Conservation (phyloP, 2,329 filamentous ascomycete genomes). For the Lachnellula cervina region DNA sequence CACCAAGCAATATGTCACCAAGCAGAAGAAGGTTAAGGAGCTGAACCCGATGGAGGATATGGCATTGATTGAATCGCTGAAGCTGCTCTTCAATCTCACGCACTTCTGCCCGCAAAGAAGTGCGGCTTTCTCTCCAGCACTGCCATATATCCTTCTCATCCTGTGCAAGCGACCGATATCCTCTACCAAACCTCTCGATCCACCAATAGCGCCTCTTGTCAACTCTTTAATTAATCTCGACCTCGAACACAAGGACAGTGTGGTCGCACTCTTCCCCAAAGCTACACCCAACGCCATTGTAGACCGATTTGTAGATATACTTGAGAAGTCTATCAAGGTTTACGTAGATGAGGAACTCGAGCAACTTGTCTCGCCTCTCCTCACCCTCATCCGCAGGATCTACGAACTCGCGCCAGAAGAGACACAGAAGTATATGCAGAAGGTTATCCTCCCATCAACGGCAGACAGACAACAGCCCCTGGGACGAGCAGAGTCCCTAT, state of each 20-base stretch:
- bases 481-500: conserved; percentile 67
- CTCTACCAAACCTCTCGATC: conserved; percentile 62
- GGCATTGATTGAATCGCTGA: conserved; percentile 78
- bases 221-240: conserved; percentile 80
- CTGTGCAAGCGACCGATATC: conserved; percentile 56
- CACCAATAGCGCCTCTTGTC: conserved; percentile 65
- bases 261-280: conserved; percentile 58
- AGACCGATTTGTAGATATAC: conserved; percentile 62
- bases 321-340: conserved; percentile 58
- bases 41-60: conserved; percentile 64
- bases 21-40: conserved; percentile 26
- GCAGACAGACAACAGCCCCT: conserved; percentile 73
- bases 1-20: conserved; percentile 46
- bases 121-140: conserved; percentile 59
- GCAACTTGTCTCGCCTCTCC: conserved; percentile 61
- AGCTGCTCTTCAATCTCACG: conserved; percentile 84
- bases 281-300: conserved; percentile 54
- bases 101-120: conserved; percentile 63
- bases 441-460: conserved; percentile 67
- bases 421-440: conserved; percentile 59
- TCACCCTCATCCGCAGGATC: conserved; percentile 70
- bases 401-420: conserved; percentile 62
- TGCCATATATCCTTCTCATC: conserved; percentile 67
- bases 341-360: conserved; percentile 72
- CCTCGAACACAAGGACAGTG: conserved; percentile 47